Evolutionary conservation across 805 yeast genomes (phyloP).

Genomic region (Starmera dryadoides): DNA sequence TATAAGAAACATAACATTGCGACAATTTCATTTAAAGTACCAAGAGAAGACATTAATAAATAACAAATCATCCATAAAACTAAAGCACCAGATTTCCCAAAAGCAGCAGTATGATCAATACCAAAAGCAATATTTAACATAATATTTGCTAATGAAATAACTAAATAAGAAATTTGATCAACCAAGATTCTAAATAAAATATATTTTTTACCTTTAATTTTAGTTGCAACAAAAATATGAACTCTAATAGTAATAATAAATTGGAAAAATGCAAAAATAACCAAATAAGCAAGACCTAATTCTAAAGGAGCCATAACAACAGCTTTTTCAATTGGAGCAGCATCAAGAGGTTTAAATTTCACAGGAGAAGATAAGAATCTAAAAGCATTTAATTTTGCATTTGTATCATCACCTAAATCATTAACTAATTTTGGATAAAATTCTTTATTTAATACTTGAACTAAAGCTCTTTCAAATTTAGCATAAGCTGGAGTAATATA

Average conservation of each 20-base stretch:
- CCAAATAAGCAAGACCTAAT: slow-evolving; percentile 64
- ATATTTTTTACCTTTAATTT: slow-evolving; percentile 36
- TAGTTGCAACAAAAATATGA: slow-evolving; percentile 38
- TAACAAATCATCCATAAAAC: slow-evolving; percentile 64
- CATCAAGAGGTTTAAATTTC: slow-evolving; percentile 30
- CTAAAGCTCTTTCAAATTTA: slow-evolving; percentile 28
- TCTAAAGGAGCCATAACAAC: slow-evolving; percentile 60
- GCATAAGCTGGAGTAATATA: slow-evolving; percentile 39
- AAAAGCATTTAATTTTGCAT: slow-evolving; percentile 11
- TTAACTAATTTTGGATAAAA: slow-evolving; percentile 14
- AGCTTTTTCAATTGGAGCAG: slow-evolving; percentile 38
- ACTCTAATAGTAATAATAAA: slow-evolving; percentile 47
- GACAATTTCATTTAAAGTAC: slow-evolving; percentile 60
- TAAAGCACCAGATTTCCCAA: slow-evolving; percentile 63
- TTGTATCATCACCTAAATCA: slow-evolving; percentile 24
- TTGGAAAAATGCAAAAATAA: slow-evolving; percentile 67
- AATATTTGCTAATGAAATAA: slow-evolving; percentile 51
- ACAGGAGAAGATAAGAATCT: slow-evolving; percentile 7
- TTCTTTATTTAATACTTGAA: slow-evolving; percentile 1
- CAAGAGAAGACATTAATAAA: slow-evolving; percentile 65
- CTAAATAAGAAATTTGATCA: slow-evolving; percentile 44
- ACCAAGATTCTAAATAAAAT: slow-evolving; percentile 40
- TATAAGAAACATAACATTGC: slow-evolving; percentile 41
- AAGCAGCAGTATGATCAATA: slow-evolving; percentile 44
- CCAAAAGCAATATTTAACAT: slow-evolving; percentile 61